phyloP scores from a whole-genome alignment of 805 yeast species.

The Jamesozyma rosinii region DNA sequence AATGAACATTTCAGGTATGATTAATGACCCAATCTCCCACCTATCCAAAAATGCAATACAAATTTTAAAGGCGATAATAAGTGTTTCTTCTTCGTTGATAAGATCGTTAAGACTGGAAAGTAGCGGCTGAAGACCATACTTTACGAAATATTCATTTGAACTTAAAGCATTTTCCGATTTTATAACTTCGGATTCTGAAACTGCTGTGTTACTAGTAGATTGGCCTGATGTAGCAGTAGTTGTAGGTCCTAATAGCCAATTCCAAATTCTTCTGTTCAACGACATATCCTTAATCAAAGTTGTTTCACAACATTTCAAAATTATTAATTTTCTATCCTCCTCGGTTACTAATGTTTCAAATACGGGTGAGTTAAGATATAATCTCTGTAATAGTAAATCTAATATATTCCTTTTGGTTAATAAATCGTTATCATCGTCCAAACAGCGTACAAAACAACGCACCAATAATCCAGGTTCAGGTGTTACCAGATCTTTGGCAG shows the following conservation, averaged over 20 bases:
- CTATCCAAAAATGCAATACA: slow-evolving; percentile 73
- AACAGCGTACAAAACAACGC: slow-evolving; percentile 63
- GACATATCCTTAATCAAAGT: slow-evolving; percentile 87
- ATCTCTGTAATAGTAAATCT: slow-evolving; percentile 60
- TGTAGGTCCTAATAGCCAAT: slow-evolving; percentile 77
- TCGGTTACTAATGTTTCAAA: slow-evolving; percentile 39
- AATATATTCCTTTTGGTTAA: slow-evolving; percentile 82
- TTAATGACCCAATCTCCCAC: slow-evolving; percentile 82
- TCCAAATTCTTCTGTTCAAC: slow-evolving; percentile 86
- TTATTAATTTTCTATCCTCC: slow-evolving; percentile 48
- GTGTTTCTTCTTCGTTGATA: slow-evolving; percentile 30
- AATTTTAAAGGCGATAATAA: slow-evolving; percentile 48
- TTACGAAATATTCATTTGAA: slow-evolving; percentile 44
- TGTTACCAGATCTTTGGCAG: slow-evolving; percentile 50
- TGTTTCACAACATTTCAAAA: slow-evolving; percentile 56
- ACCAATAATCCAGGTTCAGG: slow-evolving; percentile 77
- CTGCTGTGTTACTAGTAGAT: background rate
- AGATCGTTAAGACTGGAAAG: slow-evolving; percentile 44
- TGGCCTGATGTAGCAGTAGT: background rate
- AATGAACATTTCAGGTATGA: slow-evolving; percentile 60
- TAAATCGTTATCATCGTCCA: slow-evolving; percentile 53
- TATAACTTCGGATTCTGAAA: background rate
- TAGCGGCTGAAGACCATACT: slow-evolving; percentile 44
- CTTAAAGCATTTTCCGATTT: background rate
- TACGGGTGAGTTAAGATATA: slow-evolving; percentile 56